These are phyloP conservation scores for Salix koriyanagi DNA, from an alignment of 345 rosid genomes.

Conservation along the genomic window DNA sequence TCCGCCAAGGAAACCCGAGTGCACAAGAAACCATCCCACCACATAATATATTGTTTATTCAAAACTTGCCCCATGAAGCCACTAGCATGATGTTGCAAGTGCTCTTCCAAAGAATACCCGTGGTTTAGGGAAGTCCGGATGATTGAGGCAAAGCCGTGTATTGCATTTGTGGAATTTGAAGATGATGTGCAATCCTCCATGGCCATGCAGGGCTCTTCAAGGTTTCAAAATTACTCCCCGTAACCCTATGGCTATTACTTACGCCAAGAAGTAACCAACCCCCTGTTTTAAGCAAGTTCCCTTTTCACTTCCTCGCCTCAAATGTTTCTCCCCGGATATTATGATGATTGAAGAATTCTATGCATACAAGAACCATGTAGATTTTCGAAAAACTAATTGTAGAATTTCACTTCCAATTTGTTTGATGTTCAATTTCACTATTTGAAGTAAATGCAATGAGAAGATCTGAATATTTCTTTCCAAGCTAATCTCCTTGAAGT, in stretches of 20 bases:
- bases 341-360: too few relatives aligned
- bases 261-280: slow-evolving; percentile 68
- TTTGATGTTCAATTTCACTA: too few relatives aligned
- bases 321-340: too few relatives aligned
- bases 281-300: not conserved
- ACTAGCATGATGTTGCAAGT: slow-evolving; percentile 77
- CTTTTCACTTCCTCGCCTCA: too few relatives aligned
- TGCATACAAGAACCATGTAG: too few relatives aligned
- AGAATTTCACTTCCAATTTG: too few relatives aligned
- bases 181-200: slow-evolving; percentile 76
- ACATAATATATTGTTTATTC: slow-evolving; percentile 75
- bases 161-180: slow-evolving; percentile 87
- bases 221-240: too few relatives aligned
- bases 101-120: slow-evolving; percentile 71
- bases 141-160: slow-evolving; percentile 90
- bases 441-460: too few relatives aligned
- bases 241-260: slow-evolving; percentile 73
- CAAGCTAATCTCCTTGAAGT: too few relatives aligned
- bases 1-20: slow-evolving; percentile 10
- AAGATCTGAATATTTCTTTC: too few relatives aligned
- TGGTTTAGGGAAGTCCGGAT: slow-evolving; percentile 92
- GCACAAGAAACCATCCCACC: slow-evolving; percentile 63
- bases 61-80: slow-evolving; percentile 85
- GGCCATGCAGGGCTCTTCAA: slow-evolving; percentile 89
- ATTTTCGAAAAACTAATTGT: too few relatives aligned